Evolutionary conservation across 2,329 filamentous ascomycete species (phyloP), one percentile per base, ranked within the genome.

Genomic region (Aspergillus hiratsukae): DNA sequence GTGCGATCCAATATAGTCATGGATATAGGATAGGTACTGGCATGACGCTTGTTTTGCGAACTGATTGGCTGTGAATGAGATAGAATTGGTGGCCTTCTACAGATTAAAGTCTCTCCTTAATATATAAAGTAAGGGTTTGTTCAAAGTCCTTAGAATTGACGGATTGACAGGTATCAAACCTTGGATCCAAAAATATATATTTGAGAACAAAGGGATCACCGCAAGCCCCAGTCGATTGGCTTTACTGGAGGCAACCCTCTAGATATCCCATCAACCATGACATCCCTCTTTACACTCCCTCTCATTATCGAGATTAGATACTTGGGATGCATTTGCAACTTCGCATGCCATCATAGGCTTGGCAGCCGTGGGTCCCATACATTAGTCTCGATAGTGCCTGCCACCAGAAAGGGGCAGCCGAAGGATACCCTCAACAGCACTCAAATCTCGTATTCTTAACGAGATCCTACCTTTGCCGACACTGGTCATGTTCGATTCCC

Each of bases 401-500:
- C 31, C 31, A 37, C 31, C 31, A 37, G 31, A 37, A 37, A 37
- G 31, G 31, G 31, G 31, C 31, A 37, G 14, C 14, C 31, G n/a
- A 37, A 7, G 14, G 31, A 37, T 37, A 37, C 31, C 31, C 31
- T 37, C 14, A 14, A n/a, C n/a, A 51, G 14, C 28, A 48, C 23
- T 29, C n/a, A 19, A n/a, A 48, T 17, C 31, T 37, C 31, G 31
- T 37, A 48, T 27, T 25, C 23, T 25, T 23, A 25, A 48, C 23
- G 46, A 27, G 52, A 51, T 54, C 51, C 43, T 48, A 48, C 41
- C 23, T 17, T 17, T 14, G 11, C 9, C n/a, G 8, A 53, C 19
- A 31, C 46, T 31, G 4, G 23, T 63, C 56, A 62, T 51, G 57
- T 50, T n/a, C 52, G 52, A 58, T 75, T 71, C 14, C 69, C 74